A percentile compares a stretch with the other conserved stretches of the same genome.
phyloP scores from a whole-genome alignment of 306 rosid species.

The Pueraria montana region DNA sequence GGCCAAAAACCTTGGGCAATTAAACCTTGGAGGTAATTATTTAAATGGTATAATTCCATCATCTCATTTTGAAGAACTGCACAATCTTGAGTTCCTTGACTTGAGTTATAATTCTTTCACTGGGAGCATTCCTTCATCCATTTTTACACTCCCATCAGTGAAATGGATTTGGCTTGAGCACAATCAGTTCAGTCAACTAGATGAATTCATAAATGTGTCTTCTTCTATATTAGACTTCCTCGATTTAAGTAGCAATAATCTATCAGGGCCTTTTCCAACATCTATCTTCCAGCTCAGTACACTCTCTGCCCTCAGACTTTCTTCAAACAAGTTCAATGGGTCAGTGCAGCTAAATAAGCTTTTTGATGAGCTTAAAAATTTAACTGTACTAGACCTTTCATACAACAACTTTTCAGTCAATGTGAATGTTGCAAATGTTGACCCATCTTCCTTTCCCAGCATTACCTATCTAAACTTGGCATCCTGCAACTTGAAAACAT shows the following conservation, averaged over 20 bases:
- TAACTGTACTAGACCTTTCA: conserved; percentile 60
- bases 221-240: conserved; percentile 39
- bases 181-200: conserved; percentile 43
- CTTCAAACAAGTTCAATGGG: conserved; percentile 65
- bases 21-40: neutral
- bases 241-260: conserved; percentile 55
- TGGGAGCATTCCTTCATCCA: conserved; percentile 27
- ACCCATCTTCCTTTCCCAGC: neutral
- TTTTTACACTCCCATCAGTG: neutral
- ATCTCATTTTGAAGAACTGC: conserved; percentile 33
- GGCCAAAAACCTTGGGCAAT: neutral
- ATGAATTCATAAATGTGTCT: conserved; percentile 7
- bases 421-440: neutral
- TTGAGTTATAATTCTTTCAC: conserved; percentile 10
- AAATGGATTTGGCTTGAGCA: neutral
- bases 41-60: neutral
- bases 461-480: neutral
- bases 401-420: conserved; percentile 29
- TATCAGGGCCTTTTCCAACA: conserved; percentile 56
- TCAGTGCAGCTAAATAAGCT: neutral
- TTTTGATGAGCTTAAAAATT: conserved; percentile 19
- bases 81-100: neutral
- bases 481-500: neutral
- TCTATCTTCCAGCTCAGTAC: conserved; percentile 44
- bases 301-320: conserved; percentile 46